Conservation (phyloP, 1,284 basidiomycete species). For the Sanghuangporus weigelae region DNA sequence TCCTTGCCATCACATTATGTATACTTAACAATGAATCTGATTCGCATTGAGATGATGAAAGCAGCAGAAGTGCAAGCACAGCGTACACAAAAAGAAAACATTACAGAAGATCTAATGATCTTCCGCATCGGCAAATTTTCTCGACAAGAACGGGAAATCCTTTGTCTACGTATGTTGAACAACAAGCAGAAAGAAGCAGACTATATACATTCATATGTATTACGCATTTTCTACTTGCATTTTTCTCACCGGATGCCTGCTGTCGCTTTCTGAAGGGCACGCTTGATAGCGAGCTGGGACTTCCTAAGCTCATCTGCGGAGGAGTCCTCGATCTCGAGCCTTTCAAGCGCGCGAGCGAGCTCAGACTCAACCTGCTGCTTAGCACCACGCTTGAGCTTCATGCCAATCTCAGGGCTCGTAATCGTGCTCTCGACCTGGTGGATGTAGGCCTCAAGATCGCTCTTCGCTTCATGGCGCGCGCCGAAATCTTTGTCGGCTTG, state of each 20-base stretch:
- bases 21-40: not conserved
- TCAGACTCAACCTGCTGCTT: conserved; percentile 91
- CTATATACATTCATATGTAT: not conserved
- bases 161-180: conserved; percentile 2
- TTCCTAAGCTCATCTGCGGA: conserved; percentile 91
- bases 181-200: not conserved
- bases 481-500: conserved; percentile 96
- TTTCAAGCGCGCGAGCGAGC: conserved; percentile 94
- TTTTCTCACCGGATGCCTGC: conserved; percentile 12
- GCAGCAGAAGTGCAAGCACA: conserved; percentile 4
- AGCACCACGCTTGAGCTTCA: conserved; percentile 96
- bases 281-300: conserved; percentile 88
- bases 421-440: conserved; percentile 93
- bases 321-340: conserved; percentile 92
- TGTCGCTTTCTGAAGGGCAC: conserved; percentile 93
- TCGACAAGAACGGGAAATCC: not conserved
- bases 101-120: conserved; percentile 3
- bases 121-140: conserved; percentile 10
- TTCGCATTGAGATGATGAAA: conserved; percentile 7
- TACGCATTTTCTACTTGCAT: not conserved
- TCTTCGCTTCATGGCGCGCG: conserved; percentile 93
- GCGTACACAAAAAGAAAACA: conserved; percentile 10
- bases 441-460: conserved; percentile 93
- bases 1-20: not conserved
- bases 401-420: conserved; percentile 89